phyloP scores from a whole-genome alignment of 2,329 filamentous ascomycete species.

The Paracamarosporium sp. region DNA sequence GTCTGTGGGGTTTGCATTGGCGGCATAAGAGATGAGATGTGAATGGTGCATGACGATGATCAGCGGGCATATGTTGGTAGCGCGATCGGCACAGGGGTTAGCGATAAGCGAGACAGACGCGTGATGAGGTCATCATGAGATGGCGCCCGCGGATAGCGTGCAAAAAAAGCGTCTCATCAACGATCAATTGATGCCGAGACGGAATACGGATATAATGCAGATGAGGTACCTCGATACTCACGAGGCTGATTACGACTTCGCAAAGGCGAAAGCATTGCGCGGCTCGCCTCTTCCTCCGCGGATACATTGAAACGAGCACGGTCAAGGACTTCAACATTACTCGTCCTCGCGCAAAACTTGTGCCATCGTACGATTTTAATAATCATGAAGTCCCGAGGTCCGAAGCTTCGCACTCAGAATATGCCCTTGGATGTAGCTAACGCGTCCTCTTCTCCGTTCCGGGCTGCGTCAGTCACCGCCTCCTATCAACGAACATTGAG shows the following conservation, averaged over 20 bases:
- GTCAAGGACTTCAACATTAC: neutral
- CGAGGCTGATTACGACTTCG: too few relatives aligned
- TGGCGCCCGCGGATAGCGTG: neutral
- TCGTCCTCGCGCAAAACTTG: neutral
- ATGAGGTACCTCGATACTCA: too few relatives aligned
- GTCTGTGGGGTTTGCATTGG: neutral
- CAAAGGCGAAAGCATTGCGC: neutral
- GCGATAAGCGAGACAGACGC: slow-evolving; percentile 12
- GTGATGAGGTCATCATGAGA: neutral
- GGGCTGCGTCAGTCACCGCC: too few relatives aligned
- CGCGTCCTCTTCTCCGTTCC: too few relatives aligned
- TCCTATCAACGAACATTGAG: too few relatives aligned
- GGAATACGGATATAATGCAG: neutral
- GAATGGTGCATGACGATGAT: slow-evolving; percentile 7
- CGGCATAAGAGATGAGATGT: neutral
- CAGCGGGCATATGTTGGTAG: neutral
- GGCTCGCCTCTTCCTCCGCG: neutral
- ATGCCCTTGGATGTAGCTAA: too few relatives aligned
- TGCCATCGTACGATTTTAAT: too few relatives aligned
- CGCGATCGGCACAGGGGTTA: slow-evolving; percentile 12
- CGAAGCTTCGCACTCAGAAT: too few relatives aligned
- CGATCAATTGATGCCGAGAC: neutral
- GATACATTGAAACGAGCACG: neutral
- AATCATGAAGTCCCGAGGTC: too few relatives aligned
- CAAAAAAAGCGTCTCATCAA: neutral